These are phyloP conservation scores for Euphorbia pulcherrima DNA, from an alignment of 345 rosid genomes.

Conservation along the genomic window DNA sequence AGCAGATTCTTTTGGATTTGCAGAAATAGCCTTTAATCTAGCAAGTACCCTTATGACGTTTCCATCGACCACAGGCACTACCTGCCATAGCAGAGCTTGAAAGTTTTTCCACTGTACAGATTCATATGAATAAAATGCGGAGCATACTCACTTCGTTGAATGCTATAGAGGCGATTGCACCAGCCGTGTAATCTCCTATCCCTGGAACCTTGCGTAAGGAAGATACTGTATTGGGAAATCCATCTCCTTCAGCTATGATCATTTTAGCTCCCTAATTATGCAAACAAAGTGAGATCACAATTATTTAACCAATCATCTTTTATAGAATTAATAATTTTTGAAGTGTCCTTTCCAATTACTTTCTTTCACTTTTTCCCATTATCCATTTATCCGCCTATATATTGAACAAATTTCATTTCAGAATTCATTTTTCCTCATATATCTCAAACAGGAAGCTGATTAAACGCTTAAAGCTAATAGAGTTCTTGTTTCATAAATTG, in stretches of 20 bases:
- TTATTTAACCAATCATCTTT: background rate
- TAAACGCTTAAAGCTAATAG: background rate
- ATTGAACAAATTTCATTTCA: background rate
- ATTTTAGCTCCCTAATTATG: constrained; percentile 61
- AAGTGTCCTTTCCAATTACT: background rate
- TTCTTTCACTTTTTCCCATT: background rate
- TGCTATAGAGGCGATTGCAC: constrained; percentile 73
- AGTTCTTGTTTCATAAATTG: background rate
- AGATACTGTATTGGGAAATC: constrained; percentile 50
- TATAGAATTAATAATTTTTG: background rate
- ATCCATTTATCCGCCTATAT: background rate
- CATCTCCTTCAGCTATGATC: constrained; percentile 42
- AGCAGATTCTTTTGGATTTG: constrained; percentile 67
- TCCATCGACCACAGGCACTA: constrained; percentile 67
- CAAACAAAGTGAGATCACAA: background rate
- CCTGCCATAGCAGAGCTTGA: constrained; percentile 37
- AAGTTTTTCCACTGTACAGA: background rate
- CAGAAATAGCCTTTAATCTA: constrained; percentile 70
- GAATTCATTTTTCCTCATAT: constrained; percentile 4
- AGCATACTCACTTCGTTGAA: constrained; percentile 55
- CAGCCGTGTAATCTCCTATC: constrained; percentile 72
- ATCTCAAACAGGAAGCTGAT: background rate
- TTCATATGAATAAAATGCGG: constrained; percentile 15
- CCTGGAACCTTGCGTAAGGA: constrained; percentile 57
- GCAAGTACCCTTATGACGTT: constrained; percentile 68